Base-by-base conservation (phyloP, 768 basidiomycete species). In the Krasilnikovozyma curviuscula region DNA sequence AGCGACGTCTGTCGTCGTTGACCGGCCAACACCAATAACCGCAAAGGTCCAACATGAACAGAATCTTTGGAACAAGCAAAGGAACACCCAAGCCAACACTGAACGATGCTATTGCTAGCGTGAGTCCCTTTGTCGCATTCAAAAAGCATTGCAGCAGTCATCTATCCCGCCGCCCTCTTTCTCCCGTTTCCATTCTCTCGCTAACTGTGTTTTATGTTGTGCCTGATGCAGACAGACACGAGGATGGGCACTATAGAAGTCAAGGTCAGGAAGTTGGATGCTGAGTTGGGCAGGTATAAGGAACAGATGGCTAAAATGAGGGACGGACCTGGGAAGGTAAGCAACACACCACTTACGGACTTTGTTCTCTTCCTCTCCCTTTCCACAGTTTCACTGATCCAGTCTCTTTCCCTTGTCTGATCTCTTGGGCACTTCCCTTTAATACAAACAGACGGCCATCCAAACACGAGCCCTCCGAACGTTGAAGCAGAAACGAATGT, bases 191-290 rank as follows among this genome's bases (percentile, higher is more conserved):
- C 7, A 21, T 46, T 48, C 40, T 35, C 44, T 25, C 46, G 5
- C 43, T 21, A 38, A 14, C 19, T 12, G 34, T 18, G 23, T 23
- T 31, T 33, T 42, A 43, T 27, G 29, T 24, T 24, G 3, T 2
- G 9, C 6, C 16, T 32, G 6, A n/a, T 21, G 38, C 54, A 93
- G 88, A 93, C 86, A 62, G 89, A 95, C 63, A 64, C 74, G 1
- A 77, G 89, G 45, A 73, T 84, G 63, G 77, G 78, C 24, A 77
- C 81, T 12, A 82, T 93, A 54, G 88, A 98, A 63, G 89, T 95
- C 63, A 98, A 97, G 70, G 70, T 98, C 57, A 81, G 80, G 68
- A 98, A 97, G 65, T 73, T 98, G 25, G 89, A 97, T 59, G 89
- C 79, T 5, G 93, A 98, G 61, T 73, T 98, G 18, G 71, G 70